Percentiles rank a stretch among this genome's conserved stretches.
Conservation (phyloP, 2,329 filamentous ascomycete species). For the Ascochyta koolunga region DNA sequence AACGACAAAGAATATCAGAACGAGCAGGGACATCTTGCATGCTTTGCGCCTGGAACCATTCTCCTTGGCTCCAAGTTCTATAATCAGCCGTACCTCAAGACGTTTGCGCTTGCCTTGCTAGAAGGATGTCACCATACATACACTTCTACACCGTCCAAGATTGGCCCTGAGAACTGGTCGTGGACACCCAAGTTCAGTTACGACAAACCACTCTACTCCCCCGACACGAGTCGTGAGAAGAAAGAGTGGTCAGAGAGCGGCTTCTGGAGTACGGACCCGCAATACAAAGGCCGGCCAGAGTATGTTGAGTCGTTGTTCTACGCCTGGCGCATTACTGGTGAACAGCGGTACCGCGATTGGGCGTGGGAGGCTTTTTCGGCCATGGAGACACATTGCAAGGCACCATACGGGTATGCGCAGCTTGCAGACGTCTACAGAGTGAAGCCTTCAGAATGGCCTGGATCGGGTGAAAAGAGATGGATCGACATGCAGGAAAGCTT, state of each 20-base stretch:
- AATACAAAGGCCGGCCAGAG: conserved; percentile 47
- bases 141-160: conserved; percentile 44
- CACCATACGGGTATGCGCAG: conserved; percentile 48
- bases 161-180: conserved; percentile 48
- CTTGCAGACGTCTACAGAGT: conserved; percentile 44
- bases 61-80: conserved; percentile 48
- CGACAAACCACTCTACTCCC: conserved; percentile 37
- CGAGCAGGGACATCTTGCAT: conserved; percentile 48
- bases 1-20: conserved; percentile 45
- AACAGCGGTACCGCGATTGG: conserved; percentile 49
- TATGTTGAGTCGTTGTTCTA: conserved; percentile 51
- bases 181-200: conserved; percentile 49
- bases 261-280: conserved; percentile 43
- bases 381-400: conserved; percentile 47
- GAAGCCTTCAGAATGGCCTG: conserved; percentile 23
- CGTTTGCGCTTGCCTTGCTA: conserved; percentile 48
- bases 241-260: conserved; percentile 38
- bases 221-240: conserved; percentile 33
- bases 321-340: conserved; percentile 50
- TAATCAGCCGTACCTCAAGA: conserved; percentile 38
- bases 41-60: conserved; percentile 49
- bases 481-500: conserved; percentile 49
- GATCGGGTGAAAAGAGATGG: conserved; percentile 33
- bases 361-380: conserved; percentile 51
- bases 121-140: conserved; percentile 50